Evolutionary conservation across 116 monocot species (phyloP), one percentile per base, ranked within the genome.

Genomic region (Cymodocea nodosa): DNA sequence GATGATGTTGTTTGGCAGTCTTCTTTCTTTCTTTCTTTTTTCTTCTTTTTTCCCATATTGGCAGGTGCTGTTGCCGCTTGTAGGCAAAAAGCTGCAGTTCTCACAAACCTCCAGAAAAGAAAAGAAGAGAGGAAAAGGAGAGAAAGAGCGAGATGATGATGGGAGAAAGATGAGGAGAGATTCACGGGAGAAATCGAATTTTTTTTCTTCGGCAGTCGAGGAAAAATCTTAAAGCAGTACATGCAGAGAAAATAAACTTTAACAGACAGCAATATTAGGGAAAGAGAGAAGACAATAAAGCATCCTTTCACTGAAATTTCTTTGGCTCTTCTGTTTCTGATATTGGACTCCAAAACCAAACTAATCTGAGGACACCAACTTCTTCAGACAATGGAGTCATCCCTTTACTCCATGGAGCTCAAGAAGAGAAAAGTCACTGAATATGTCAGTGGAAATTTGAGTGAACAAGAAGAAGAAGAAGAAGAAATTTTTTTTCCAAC

Each of bases 81-180:
- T 55, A 4, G 18, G 19, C 4, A 14, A 71, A 52, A 60, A 52
- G 48, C 69, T 69, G 69, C 69, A 69, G 69, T 58, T 44, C 57
- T 23, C 69, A 51, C 59, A 69, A 56, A 40, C 23, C 39, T 59
- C 59, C 69, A 59, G 23, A 37, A 60, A 18, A 36, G 58, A 25
- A 68, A 56, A 16, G 14, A 50, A 17, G 35, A 13, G 22, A 35
- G 15, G 35, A 60, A 30, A 19, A 44, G 52, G 52, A 34, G n/a
- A 52, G 18, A 66, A 11, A 51, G 17, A 51, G 65, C 50, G 51
- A 65, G 65, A 52, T 37, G 24, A 65, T 19, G 44, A 20, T 18
- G 60, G 40, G 48, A 48, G 63, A 48, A 52, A 65, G 65, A 52
- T 65, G 40, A 57, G 56, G 56, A 68, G 56, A 6, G 59, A 70